Conservation (phyloP, 1,284 basidiomycete genomes). For the Trametes sp. region DNA sequence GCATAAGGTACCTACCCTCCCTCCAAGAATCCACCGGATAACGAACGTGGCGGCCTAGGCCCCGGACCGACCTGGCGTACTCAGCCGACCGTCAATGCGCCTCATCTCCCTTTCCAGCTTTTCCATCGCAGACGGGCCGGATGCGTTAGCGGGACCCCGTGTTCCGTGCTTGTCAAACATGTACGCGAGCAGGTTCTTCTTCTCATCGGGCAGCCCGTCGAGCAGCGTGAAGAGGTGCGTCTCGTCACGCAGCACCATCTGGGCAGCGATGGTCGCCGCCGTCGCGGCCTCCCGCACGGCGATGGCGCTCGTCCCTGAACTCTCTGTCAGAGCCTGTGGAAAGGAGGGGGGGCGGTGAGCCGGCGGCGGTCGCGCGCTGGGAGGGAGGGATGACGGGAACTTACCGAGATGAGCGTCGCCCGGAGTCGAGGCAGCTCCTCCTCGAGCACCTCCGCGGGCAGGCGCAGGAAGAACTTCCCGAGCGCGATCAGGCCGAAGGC, state of each 20-base stretch:
- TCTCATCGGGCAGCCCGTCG: slow-evolving; percentile 81
- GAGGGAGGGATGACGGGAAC: slow-evolving; percentile 36
- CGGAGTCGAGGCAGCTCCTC: slow-evolving; percentile 83
- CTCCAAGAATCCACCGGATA: slow-evolving; percentile 16
- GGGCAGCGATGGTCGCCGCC: slow-evolving; percentile 80
- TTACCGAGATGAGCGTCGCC: slow-evolving; percentile 69
- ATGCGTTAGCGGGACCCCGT: slow-evolving; percentile 48
- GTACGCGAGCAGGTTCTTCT: slow-evolving; percentile 87
- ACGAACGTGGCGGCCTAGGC: slow-evolving; percentile 18
- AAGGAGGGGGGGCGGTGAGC: slow-evolving; percentile 11
- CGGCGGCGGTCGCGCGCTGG: neutral
- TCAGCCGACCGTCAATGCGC: slow-evolving; percentile 76
- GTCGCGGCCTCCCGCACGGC: slow-evolving; percentile 84
- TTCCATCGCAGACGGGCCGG: slow-evolving; percentile 54
- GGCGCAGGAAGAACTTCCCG: slow-evolving; percentile 79
- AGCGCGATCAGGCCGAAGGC: slow-evolving; percentile 84
- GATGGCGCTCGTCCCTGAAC: slow-evolving; percentile 56
- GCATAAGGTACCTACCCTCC: slow-evolving; percentile 22
- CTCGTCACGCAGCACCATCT: slow-evolving; percentile 81
- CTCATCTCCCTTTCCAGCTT: slow-evolving; percentile 80
- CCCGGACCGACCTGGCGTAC: slow-evolving; percentile 57
- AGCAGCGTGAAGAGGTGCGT: slow-evolving; percentile 79
- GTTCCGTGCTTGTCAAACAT: slow-evolving; percentile 85
- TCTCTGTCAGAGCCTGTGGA: slow-evolving; percentile 72
- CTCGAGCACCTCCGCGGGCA: slow-evolving; percentile 84